phyloP scores from a whole-genome alignment of 257 asterid genomes.

The Echium plantagineum region DNA sequence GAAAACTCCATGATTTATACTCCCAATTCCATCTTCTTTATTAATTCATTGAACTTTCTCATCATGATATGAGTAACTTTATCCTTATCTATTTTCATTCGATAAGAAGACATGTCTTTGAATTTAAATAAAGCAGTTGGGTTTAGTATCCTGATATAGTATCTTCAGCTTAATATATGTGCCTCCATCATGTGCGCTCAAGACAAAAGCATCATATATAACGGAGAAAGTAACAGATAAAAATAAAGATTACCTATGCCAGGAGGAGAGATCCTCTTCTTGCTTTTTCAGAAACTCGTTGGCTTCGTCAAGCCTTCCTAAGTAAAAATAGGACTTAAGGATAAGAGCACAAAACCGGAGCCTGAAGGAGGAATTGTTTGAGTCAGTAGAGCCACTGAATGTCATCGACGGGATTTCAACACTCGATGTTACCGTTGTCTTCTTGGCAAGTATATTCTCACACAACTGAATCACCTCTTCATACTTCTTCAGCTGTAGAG shows the following conservation, averaged over 20 bases:
- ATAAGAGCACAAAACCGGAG: constrained; percentile 59
- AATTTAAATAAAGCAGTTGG: neutral
- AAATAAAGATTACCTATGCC: constrained; percentile 33
- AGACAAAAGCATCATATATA: no score
- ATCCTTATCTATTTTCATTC: neutral
- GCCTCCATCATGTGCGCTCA: neutral
- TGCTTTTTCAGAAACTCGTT: constrained; percentile 58
- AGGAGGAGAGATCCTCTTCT: constrained; percentile 37
- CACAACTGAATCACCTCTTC: constrained; percentile 74
- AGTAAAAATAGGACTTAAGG: constrained; percentile 56
- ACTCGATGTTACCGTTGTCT: constrained; percentile 26
- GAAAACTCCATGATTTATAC: neutral
- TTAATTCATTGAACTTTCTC: no score
- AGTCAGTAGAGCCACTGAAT: constrained; percentile 30
- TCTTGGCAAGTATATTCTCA: constrained; percentile 47
- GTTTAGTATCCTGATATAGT: neutral
- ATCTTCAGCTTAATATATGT: neutral
- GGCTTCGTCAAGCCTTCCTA: constrained; percentile 87
- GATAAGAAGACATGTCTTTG: neutral
- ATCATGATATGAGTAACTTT: no score
- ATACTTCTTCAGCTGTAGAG: constrained; percentile 64
- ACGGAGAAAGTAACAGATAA: neutral
- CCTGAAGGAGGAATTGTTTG: constrained; percentile 43
- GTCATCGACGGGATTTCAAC: constrained; percentile 22
- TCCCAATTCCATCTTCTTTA: no score